Percentiles rank a stretch among this genome's conserved stretches.
Evolutionary conservation across 2,329 filamentous ascomycete genomes (phyloP).

Genomic region (Fusarium sp.): DNA sequence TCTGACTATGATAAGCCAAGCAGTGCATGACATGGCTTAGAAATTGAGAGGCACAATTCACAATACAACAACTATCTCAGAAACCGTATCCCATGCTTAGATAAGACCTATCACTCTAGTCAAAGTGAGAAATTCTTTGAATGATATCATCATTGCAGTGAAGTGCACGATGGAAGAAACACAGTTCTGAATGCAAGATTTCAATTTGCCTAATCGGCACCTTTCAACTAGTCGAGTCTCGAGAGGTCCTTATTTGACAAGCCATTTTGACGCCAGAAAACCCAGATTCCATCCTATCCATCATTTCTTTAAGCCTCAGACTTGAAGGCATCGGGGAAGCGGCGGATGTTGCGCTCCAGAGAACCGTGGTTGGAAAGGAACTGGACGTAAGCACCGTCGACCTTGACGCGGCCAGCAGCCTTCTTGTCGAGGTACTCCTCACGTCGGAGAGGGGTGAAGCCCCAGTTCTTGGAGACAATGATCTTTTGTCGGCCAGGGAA

Average conservation of each 20-base stretch:
- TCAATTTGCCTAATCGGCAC: conserved; percentile 51
- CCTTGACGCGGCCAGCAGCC: conserved; percentile 91
- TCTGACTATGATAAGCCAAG: neutral
- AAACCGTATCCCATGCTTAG: neutral
- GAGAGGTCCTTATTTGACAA: conserved; percentile 55
- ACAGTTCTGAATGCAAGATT: conserved; percentile 47
- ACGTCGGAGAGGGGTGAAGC: conserved; percentile 97
- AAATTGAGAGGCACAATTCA: neutral
- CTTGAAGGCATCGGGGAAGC: conserved; percentile 93
- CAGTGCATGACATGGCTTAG: neutral
- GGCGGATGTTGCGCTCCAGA: conserved; percentile 87
- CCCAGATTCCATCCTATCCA: conserved; percentile 54
- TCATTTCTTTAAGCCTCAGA: conserved; percentile 64
- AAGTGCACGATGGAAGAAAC: conserved; percentile 11
- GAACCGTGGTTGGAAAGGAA: conserved; percentile 96
- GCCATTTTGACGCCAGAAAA: conserved; percentile 60
- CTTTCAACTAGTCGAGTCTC: conserved; percentile 49
- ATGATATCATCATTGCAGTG: conserved; percentile 11
- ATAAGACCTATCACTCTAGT: neutral
- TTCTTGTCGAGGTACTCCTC: conserved; percentile 98
- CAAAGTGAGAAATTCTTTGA: neutral
- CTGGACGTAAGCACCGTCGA: conserved; percentile 99
- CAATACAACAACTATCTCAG: neutral
- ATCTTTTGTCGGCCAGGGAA: conserved; percentile 99
- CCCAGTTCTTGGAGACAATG: conserved; percentile 99